phyloP scores from a whole-genome alignment of 768 basidiomycete genomes.

The Termitomyces sp. region DNA sequence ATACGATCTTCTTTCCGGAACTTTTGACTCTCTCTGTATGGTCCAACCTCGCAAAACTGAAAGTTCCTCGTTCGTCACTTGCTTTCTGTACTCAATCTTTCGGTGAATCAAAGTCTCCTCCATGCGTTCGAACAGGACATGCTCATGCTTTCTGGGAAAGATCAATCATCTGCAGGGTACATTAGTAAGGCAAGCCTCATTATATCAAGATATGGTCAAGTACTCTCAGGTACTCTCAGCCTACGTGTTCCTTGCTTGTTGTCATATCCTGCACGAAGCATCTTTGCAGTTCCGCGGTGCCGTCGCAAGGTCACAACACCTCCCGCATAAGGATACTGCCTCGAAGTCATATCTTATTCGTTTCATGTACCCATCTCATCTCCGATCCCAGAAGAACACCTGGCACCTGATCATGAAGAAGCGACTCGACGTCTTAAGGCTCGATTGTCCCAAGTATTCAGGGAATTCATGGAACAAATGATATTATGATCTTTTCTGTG shows the following conservation, averaged over 20 bases:
- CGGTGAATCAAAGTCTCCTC: constrained; percentile 29
- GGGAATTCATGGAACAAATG: constrained; percentile 28
- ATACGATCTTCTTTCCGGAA: too few species aligned
- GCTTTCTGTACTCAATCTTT: constrained; percentile 13
- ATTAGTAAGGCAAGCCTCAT: too few species aligned
- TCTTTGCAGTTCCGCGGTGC: constrained; percentile 36
- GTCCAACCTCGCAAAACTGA: too few species aligned
- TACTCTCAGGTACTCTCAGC: too few species aligned
- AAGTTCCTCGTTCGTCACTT: too few species aligned
- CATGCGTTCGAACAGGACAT: constrained; percentile 25
- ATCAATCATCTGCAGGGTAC: not conserved
- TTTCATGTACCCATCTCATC: not conserved
- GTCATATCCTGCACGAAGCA: constrained; percentile 22
- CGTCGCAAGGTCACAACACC: not conserved
- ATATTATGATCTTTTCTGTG: not conserved
- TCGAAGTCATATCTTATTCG: not conserved
- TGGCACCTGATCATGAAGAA: constrained; percentile 27
- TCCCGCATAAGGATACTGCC: constrained; percentile 11
- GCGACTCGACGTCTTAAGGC: constrained; percentile 35
- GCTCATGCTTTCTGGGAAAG: constrained; percentile 38
- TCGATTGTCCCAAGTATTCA: constrained; percentile 33
- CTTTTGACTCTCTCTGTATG: too few species aligned
- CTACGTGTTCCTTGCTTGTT: not conserved
- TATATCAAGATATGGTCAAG: not conserved
- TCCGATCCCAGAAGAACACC: constrained; percentile 25